These are phyloP conservation scores for Trametes cingulata DNA, from an alignment of 768 basidiomycete species.

Conservation along the genomic window DNA sequence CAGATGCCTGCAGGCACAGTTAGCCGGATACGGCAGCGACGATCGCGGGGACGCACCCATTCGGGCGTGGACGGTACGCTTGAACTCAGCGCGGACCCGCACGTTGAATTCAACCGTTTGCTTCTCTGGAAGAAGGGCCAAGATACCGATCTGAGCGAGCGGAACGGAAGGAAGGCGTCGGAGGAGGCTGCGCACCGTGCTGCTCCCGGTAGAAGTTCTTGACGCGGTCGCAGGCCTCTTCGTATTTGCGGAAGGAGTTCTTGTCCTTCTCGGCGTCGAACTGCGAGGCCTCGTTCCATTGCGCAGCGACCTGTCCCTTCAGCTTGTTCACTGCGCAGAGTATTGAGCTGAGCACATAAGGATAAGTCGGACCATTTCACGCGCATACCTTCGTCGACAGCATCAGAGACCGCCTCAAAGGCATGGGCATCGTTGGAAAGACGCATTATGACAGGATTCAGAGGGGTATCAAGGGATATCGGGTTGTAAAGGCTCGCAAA, in stretches of 20 bases:
- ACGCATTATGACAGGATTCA: not conserved
- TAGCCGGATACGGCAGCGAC: not conserved
- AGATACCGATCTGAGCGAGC: conserved; percentile 4
- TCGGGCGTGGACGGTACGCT: conserved; percentile 61
- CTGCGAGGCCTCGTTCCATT: conserved; percentile 54
- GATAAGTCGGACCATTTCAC: not conserved
- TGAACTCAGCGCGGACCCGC: conserved; percentile 72
- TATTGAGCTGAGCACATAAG: conserved; percentile 1
- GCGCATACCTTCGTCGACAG: conserved; percentile 48
- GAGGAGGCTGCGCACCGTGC: conserved; percentile 50
- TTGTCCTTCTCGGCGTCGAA: conserved; percentile 71
- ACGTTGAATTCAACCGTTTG: conserved; percentile 88
- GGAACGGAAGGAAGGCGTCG: not conserved
- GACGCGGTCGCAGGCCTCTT: conserved; percentile 75
- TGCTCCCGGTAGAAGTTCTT: conserved; percentile 78
- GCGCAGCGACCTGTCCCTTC: conserved; percentile 47
- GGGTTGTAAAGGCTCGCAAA: not conserved
- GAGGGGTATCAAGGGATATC: too few relatives aligned
- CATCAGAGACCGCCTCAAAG: conserved; percentile 49
- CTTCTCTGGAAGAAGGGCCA: conserved; percentile 54
- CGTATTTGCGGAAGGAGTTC: conserved; percentile 68
- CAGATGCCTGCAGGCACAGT: conserved; percentile 47
- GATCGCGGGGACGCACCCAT: conserved; percentile 50
- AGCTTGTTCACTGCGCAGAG: conserved; percentile 60
- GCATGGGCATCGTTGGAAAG: conserved; percentile 17